phyloP scores from a whole-genome alignment of 352 stramenopile genomes.

The Pythium rishiriense region DNA sequence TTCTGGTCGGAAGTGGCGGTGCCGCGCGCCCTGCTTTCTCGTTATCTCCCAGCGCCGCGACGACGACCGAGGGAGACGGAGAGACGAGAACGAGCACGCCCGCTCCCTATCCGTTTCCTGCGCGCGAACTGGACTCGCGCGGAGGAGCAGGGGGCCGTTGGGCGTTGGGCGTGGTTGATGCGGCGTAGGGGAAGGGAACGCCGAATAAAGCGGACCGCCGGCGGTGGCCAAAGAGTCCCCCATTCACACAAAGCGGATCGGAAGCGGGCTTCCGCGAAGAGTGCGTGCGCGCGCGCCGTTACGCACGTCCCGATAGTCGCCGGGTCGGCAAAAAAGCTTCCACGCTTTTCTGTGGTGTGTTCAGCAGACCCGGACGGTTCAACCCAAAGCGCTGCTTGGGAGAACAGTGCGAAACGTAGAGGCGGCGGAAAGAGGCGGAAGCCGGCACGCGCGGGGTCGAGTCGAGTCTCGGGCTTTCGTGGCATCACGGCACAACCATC shows the following conservation, averaged over 20 bases:
- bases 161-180: background rate
- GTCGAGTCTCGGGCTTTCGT: no score
- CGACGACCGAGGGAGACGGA: no score
- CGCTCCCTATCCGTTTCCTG: background rate
- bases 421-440: slow-evolving; percentile 8
- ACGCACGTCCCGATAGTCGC: background rate
- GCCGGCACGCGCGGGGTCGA: no score
- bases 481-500: no score
- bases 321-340: background rate
- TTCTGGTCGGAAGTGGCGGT: background rate
- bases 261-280: background rate
- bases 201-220: no score
- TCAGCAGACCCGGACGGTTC: background rate
- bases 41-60: background rate
- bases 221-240: background rate
- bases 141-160: background rate
- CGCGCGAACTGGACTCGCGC: no score
- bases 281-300: background rate
- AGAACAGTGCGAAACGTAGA: background rate
- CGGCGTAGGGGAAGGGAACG: background rate
- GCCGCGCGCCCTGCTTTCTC: background rate
- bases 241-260: no score
- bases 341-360: background rate
- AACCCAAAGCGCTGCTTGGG: no score
- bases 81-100: no score